These are phyloP conservation scores for Podaxis sp. DNA, from an alignment of 768 basidiomycete genomes.

Conservation along the genomic window DNA sequence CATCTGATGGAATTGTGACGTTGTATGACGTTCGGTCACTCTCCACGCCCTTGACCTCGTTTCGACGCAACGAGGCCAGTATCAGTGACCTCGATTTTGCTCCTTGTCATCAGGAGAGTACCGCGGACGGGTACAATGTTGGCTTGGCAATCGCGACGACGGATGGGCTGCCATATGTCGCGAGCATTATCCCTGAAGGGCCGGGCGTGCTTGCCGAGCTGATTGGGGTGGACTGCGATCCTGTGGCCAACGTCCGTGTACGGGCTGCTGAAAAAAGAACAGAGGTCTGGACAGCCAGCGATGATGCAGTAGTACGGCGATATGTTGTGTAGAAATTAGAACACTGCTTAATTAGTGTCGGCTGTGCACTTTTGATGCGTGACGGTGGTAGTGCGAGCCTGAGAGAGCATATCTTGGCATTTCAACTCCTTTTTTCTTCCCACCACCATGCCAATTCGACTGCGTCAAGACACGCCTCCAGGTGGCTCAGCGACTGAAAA, in stretches of 20 bases:
- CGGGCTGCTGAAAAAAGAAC: slow-evolving; percentile 12
- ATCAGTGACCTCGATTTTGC: slow-evolving; percentile 49
- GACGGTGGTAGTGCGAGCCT: too few relatives aligned
- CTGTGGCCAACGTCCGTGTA: slow-evolving; percentile 39
- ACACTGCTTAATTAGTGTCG: not conserved
- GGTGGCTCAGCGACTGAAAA: not conserved
- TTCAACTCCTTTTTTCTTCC: not conserved
- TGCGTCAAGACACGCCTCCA: not conserved
- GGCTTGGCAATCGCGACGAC: slow-evolving; percentile 48
- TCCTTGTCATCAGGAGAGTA: not conserved
- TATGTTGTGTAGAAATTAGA: not conserved
- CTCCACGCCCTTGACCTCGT: slow-evolving; percentile 35
- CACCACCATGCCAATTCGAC: not conserved
- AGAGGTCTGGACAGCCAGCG: slow-evolving; percentile 53
- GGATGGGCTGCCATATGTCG: slow-evolving; percentile 64
- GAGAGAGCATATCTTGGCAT: not conserved
- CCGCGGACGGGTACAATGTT: slow-evolving; percentile 3
- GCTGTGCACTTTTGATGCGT: not conserved
- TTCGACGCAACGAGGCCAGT: slow-evolving; percentile 43
- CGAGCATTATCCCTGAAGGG: slow-evolving; percentile 19
- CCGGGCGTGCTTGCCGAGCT: slow-evolving; percentile 47
- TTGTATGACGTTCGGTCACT: slow-evolving; percentile 56
- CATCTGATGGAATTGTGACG: slow-evolving; percentile 49
- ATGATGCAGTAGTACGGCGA: slow-evolving; percentile 49
- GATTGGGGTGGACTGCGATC: slow-evolving; percentile 60